Evolutionary conservation across 1,284 basidiomycete genomes (phyloP).

Genomic region (Mycena citricolor): DNA sequence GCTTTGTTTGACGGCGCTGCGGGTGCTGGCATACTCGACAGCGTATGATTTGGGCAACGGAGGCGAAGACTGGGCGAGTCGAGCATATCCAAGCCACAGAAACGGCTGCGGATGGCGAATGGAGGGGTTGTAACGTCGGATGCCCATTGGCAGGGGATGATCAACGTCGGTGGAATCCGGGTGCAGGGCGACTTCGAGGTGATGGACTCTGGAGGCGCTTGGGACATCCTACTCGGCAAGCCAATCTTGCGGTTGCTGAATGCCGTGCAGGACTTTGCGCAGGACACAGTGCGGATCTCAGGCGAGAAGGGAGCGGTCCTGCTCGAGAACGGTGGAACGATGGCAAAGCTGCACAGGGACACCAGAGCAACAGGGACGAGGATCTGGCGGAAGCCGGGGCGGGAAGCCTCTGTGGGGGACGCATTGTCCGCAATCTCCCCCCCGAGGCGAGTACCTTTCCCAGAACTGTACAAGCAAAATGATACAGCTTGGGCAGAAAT

Average conservation of each 20-base stretch:
- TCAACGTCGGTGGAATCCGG: conserved; percentile 1
- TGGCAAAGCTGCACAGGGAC: too few relatives aligned
- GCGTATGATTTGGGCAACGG: neutral
- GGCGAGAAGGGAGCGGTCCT: too few relatives aligned
- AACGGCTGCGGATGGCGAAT: conserved; percentile 13
- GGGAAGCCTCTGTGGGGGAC: conserved; percentile 10
- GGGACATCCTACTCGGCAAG: conserved; percentile 11
- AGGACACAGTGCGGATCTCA: neutral
- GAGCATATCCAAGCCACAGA: neutral
- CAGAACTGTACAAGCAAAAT: too few relatives aligned
- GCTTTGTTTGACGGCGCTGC: conserved; percentile 14
- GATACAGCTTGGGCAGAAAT: too few relatives aligned
- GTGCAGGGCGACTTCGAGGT: conserved; percentile 2
- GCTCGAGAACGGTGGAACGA: too few relatives aligned
- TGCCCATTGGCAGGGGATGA: conserved; percentile 6
- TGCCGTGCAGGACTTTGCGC: neutral
- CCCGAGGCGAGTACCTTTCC: conserved; percentile 13
- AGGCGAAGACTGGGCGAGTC: conserved; percentile 2
- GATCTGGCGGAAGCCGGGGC: too few relatives aligned
- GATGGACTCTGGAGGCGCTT: conserved; percentile 12
- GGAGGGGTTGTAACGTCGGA: neutral
- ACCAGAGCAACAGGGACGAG: neutral
- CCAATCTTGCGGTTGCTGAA: conserved; percentile 11
- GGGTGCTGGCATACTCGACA: conserved; percentile 13
- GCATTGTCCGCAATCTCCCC: conserved; percentile 10